Evolutionary conservation across 2,329 filamentous ascomycete species (phyloP).

Genomic region (Xylaria sp.): DNA sequence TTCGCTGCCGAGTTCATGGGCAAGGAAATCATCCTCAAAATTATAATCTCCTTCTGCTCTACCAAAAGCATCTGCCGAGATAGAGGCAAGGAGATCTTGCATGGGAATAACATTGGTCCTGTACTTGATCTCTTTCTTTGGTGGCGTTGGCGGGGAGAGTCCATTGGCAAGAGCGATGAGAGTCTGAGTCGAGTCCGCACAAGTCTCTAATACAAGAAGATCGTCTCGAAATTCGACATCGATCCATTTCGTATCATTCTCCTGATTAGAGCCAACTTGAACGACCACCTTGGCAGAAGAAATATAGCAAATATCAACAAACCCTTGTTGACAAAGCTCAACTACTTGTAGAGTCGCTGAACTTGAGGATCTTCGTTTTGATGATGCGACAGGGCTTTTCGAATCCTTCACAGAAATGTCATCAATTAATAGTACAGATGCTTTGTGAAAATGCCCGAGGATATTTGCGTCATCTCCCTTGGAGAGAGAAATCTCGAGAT

Average conservation of each 20-base stretch:
- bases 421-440: slow-evolving; percentile 83
- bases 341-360: slow-evolving; percentile 58
- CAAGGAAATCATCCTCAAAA: slow-evolving; percentile 67
- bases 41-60: slow-evolving; percentile 65
- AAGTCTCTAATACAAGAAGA: slow-evolving; percentile 89
- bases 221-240: slow-evolving; percentile 85
- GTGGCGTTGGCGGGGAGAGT: slow-evolving; percentile 80
- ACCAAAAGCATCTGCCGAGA: slow-evolving; percentile 83
- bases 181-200: slow-evolving; percentile 95
- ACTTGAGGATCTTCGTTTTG: slow-evolving; percentile 44
- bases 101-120: slow-evolving; percentile 85
- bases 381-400: slow-evolving; percentile 47
- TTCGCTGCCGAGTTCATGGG: slow-evolving; percentile 53
- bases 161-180: slow-evolving; percentile 80
- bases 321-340: slow-evolving; percentile 70
- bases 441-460: slow-evolving; percentile 74
- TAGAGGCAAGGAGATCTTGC: slow-evolving; percentile 85
- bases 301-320: slow-evolving; percentile 84
- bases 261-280: slow-evolving; percentile 60
- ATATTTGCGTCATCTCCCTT: slow-evolving; percentile 68
- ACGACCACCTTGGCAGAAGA: slow-evolving; percentile 77
- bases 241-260: slow-evolving; percentile 68
- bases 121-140: slow-evolving; percentile 83
- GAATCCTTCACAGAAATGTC: slow-evolving; percentile 59
- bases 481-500: slow-evolving; percentile 70